Evolutionary conservation across 441 rosid genomes (phyloP).

Genomic region (Erodium texanum): DNA sequence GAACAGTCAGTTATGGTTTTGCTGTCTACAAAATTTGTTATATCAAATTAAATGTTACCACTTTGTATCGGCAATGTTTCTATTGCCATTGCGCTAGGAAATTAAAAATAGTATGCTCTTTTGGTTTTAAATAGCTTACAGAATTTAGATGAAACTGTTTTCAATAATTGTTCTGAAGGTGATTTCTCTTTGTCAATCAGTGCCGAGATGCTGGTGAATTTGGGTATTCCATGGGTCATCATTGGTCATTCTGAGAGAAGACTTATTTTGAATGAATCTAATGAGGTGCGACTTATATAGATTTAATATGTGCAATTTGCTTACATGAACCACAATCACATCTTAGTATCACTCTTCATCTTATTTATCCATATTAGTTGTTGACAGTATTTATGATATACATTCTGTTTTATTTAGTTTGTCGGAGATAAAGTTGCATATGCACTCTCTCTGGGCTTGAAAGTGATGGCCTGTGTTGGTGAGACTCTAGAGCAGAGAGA

Average conservation of each 20-base stretch:
- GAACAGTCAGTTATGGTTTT: background rate
- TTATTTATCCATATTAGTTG: background rate
- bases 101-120: background rate
- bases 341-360: background rate
- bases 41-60: background rate
- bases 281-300: slow-evolving; percentile 28
- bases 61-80: no score
- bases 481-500: slow-evolving; percentile 73
- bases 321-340: background rate
- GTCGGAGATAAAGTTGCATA: slow-evolving; percentile 66
- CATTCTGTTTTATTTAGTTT: slow-evolving; percentile 28
- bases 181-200: slow-evolving; percentile 19
- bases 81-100: background rate
- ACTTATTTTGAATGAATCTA: slow-evolving; percentile 42
- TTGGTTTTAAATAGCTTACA: background rate
- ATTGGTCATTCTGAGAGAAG: slow-evolving; percentile 75
- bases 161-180: background rate
- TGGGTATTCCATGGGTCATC: slow-evolving; percentile 65
- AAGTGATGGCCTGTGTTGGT: slow-evolving; percentile 70
- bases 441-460: slow-evolving; percentile 63
- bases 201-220: slow-evolving; percentile 61
- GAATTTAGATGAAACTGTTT: background rate
- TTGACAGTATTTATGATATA: slow-evolving; percentile 11
- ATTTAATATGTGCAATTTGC: background rate
- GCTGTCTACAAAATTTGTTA: background rate